phyloP scores from a whole-genome alignment of 805 yeast species.

The Candida andamanensis region DNA sequence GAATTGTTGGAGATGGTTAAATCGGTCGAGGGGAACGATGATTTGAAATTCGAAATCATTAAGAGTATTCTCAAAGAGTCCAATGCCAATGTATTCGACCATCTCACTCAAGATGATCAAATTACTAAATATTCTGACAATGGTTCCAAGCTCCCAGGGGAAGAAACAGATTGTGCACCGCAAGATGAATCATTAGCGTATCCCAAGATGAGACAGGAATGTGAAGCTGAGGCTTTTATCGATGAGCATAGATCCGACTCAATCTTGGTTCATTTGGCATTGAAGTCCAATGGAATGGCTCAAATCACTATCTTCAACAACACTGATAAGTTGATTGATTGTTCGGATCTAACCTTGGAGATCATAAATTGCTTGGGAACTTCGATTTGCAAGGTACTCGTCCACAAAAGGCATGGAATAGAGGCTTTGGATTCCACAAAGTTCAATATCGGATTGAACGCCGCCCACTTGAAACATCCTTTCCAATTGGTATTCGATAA shows the following conservation, averaged over 20 bases:
- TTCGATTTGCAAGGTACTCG: constrained; percentile 20
- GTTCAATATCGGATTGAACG: constrained; percentile 28
- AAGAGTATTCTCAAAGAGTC: constrained; percentile 14
- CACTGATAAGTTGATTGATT: constrained; percentile 20
- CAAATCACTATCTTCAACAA: constrained; percentile 28
- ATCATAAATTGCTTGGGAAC: constrained; percentile 25
- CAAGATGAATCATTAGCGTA: constrained; percentile 10
- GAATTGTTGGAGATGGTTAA: constrained; percentile 15
- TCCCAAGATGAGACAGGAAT: not conserved
- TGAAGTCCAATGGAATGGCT: constrained; percentile 27
- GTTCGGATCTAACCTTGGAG: constrained; percentile 25
- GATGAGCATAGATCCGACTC: not conserved
- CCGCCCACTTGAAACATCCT: constrained; percentile 30
- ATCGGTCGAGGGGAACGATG: constrained; percentile 13
- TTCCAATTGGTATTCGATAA: constrained; percentile 24
- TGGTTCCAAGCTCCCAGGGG: too few species aligned
- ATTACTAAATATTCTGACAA: not conserved
- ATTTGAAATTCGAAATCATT: constrained; percentile 19
- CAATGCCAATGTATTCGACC: not conserved
- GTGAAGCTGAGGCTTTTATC: not conserved
- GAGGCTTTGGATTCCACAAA: constrained; percentile 25
- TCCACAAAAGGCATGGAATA: constrained; percentile 29
- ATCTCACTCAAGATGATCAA: not conserved
- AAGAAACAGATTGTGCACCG: too few species aligned
- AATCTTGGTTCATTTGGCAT: constrained; percentile 19